Conservation (phyloP, 2,329 filamentous ascomycete genomes). For the Fusarium sulawesiense region DNA sequence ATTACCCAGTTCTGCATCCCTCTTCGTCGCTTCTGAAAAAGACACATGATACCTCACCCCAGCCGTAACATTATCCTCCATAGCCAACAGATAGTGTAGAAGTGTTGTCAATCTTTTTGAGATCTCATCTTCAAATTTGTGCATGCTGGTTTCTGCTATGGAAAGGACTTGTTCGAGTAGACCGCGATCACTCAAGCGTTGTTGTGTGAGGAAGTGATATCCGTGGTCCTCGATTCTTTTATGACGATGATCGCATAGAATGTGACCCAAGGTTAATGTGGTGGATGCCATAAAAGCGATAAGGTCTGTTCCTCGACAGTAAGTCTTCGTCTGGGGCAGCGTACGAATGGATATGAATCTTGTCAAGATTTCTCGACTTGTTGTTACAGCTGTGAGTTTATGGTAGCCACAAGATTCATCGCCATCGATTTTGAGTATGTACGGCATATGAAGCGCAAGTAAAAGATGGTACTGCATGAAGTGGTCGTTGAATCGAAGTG, state of each 20-base stretch:
- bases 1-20: constrained; percentile 41
- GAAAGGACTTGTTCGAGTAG: constrained; percentile 53
- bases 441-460: constrained; percentile 65
- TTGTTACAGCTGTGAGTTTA: constrained; percentile 56
- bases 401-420: constrained; percentile 58
- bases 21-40: constrained; percentile 27
- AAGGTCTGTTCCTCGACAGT: constrained; percentile 62
- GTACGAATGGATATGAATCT: constrained; percentile 59
- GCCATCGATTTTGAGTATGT: constrained; percentile 56
- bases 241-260: constrained; percentile 48
- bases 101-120: constrained; percentile 54
- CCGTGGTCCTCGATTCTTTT: constrained; percentile 13
- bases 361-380: constrained; percentile 62
- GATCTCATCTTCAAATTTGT: constrained; percentile 53
- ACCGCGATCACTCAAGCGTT: constrained; percentile 56
- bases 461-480: constrained; percentile 63
- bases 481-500: constrained; percentile 56
- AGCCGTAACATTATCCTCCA: constrained; percentile 53
- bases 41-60: constrained; percentile 43
- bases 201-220: constrained; percentile 53
- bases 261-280: constrained; percentile 61
- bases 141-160: constrained; percentile 52
- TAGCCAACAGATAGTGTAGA: constrained; percentile 55
- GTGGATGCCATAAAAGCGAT: constrained; percentile 61
- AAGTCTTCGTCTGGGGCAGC: constrained; percentile 54